phyloP scores from a whole-genome alignment of 345 rosid genomes.

The Viola odorata region DNA sequence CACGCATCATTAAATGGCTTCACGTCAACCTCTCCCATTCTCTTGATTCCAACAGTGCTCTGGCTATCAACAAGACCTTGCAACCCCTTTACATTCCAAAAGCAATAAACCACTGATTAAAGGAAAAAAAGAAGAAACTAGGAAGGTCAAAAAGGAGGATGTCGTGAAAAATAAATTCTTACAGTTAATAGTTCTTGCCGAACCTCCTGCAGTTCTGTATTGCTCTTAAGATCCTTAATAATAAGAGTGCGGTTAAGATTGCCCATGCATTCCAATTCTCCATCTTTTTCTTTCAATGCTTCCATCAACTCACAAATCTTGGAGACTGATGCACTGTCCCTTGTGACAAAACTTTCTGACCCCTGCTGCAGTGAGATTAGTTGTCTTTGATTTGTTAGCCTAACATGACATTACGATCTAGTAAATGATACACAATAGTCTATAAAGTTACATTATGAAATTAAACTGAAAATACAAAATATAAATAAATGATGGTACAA shows the following conservation, averaged over 20 bases:
- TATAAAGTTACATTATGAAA: too few relatives aligned
- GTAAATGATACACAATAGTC: too few relatives aligned
- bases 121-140: too few relatives aligned
- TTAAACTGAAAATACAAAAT: background rate
- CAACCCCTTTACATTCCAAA: conserved; percentile 1
- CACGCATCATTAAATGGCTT: background rate
- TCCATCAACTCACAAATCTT: background rate
- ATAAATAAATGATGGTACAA: background rate
- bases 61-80: background rate
- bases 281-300: conserved; percentile 12
- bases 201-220: conserved; percentile 14
- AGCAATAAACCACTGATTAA: too few relatives aligned
- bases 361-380: background rate
- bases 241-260: conserved; percentile 6
- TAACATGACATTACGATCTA: too few relatives aligned
- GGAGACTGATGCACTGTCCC: background rate
- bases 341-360: background rate
- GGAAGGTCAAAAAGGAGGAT: too few relatives aligned
- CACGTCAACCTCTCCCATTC: conserved; percentile 17
- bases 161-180: background rate
- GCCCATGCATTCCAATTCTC: conserved; percentile 1
- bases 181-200: conserved; percentile 13
- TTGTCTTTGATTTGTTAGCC: too few relatives aligned
- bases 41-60: conserved; percentile 4
- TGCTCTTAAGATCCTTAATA: conserved; percentile 12